Percentiles rank a stretch among this genome's conserved stretches.
phyloP scores from a whole-genome alignment of 345 rosid genomes.

The Ceriops zippeliana region DNA sequence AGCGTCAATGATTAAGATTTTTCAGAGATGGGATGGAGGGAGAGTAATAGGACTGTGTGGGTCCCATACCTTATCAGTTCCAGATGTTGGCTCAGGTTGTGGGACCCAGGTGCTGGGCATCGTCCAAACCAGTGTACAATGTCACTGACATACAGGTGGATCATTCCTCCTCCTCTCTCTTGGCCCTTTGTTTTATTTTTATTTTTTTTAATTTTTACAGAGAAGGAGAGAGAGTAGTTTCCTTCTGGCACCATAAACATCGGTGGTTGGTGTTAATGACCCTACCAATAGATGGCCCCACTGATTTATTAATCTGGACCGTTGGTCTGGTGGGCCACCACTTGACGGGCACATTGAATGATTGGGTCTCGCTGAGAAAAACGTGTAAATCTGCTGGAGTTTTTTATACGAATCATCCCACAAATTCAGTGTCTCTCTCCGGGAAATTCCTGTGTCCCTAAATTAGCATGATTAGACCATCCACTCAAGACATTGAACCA shows the following conservation, averaged over 20 bases:
- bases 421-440: neutral
- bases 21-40: constrained; percentile 9
- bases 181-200: too few relatives aligned
- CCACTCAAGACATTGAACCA: neutral
- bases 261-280: constrained; percentile 32
- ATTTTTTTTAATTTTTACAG: neutral
- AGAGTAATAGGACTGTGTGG: constrained; percentile 25
- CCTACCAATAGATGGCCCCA: constrained; percentile 21
- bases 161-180: constrained; percentile 36
- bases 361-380: neutral
- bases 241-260: constrained; percentile 16
- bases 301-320: constrained; percentile 29
- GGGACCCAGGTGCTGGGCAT: constrained; percentile 56
- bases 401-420: neutral
- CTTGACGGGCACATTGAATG: constrained; percentile 15
- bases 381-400: neutral
- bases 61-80: constrained; percentile 51
- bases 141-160: constrained; percentile 82
- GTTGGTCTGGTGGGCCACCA: constrained; percentile 26
- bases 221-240: neutral
- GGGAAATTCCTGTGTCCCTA: neutral
- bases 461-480: neutral
- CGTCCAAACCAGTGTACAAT: constrained; percentile 60
- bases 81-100: constrained; percentile 68
- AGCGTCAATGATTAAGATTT: constrained; percentile 49